Evolutionary conservation across 768 basidiomycete genomes (phyloP).

Genomic region (Macrolepiota albuminosa): DNA sequence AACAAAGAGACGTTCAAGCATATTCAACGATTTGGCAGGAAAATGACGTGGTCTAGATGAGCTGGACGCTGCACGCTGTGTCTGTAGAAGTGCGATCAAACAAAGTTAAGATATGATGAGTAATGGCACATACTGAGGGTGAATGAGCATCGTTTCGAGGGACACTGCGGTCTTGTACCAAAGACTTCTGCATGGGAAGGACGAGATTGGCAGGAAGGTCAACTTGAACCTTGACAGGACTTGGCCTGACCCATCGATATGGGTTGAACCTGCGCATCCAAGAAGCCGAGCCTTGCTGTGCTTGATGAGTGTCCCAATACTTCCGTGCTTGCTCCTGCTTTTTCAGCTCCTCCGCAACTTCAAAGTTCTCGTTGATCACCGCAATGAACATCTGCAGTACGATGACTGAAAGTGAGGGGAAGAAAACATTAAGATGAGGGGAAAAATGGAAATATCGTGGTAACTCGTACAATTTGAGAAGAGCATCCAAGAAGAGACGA

Average conservation of each 20-base stretch:
- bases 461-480: constrained; percentile 80
- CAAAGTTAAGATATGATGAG: not conserved
- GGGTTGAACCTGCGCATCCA: constrained; percentile 84
- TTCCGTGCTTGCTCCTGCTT: constrained; percentile 72
- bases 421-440: not conserved
- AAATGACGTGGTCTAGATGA: constrained; percentile 43
- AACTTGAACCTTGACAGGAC: constrained; percentile 67
- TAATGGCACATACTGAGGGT: constrained; percentile 22
- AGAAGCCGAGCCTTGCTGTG: constrained; percentile 39
- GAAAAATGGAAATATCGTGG: not conserved
- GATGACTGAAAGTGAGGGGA: constrained; percentile 52
- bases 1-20: constrained; percentile 63
- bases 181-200: constrained; percentile 72
- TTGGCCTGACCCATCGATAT: constrained; percentile 76
- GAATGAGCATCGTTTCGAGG: constrained; percentile 28
- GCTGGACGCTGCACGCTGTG: constrained; percentile 15
- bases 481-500: constrained; percentile 80
- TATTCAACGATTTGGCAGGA: constrained; percentile 50
- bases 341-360: constrained; percentile 89
- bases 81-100: constrained; percentile 15
- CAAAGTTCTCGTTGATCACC: constrained; percentile 94
- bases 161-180: constrained; percentile 56
- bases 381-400: constrained; percentile 95
- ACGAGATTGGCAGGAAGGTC: constrained; percentile 70
- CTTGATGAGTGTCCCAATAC: constrained; percentile 58